phyloP scores from a whole-genome alignment of 2,329 filamentous ascomycete genomes.

The Xylariales sp. region DNA sequence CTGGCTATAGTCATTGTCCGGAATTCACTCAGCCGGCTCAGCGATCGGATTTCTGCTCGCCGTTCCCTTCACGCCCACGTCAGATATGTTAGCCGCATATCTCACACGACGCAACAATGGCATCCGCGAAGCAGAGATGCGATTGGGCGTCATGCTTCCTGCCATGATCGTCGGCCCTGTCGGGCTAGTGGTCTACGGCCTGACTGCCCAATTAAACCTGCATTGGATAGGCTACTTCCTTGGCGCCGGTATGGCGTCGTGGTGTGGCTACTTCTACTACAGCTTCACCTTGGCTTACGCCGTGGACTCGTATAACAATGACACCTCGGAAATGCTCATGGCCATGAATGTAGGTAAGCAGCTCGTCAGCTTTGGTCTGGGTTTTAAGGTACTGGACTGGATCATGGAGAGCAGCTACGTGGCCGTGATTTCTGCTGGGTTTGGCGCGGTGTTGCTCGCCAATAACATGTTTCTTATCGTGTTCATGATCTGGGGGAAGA shows the following conservation, averaged over 20 bases:
- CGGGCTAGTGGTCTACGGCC: conserved; percentile 54
- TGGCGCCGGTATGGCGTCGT: conserved; percentile 61
- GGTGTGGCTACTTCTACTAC: conserved; percentile 65
- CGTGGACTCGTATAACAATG: conserved; percentile 67
- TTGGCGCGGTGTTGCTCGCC: conserved; percentile 59
- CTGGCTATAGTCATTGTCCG: conserved; percentile 44
- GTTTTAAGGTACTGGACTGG: conserved; percentile 63
- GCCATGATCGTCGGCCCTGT: conserved; percentile 51
- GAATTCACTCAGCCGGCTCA: conserved; percentile 49
- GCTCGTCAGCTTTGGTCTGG: conserved; percentile 65
- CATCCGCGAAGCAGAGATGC: conserved; percentile 58
- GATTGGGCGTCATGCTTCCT: conserved; percentile 52
- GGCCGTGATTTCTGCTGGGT: conserved; percentile 63
- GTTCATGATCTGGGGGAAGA: conserved; percentile 64
- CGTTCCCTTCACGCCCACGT: conserved; percentile 51
- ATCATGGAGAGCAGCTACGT: conserved; percentile 61
- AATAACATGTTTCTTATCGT: conserved; percentile 62
- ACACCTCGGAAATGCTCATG: conserved; percentile 72
- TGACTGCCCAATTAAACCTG: conserved; percentile 53
- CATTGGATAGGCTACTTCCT: conserved; percentile 62
- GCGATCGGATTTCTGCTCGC: conserved; percentile 54
- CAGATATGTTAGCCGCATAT: conserved; percentile 54
- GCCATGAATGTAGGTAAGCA: conserved; percentile 69
- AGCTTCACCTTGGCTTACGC: conserved; percentile 70
- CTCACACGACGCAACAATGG: conserved; percentile 55